Base-by-base conservation (phyloP, 1,139 yeast genomes). In the Suhomyces bokatorum region DNA sequence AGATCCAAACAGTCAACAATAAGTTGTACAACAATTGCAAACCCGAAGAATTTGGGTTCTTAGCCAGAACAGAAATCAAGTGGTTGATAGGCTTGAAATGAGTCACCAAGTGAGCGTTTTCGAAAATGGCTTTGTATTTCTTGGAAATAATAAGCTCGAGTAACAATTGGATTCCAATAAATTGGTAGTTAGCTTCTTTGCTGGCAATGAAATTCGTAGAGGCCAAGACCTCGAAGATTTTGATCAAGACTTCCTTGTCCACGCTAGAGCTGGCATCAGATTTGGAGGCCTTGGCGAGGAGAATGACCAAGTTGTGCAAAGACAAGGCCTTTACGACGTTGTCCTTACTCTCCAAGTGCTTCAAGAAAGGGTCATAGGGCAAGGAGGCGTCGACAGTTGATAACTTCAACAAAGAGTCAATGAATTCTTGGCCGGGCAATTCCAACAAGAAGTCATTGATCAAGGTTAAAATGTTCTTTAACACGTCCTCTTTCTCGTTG, bases 11-110 rank as follows among this genome's bases (percentile, higher is more conserved):
- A 24, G 85, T 77, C 59, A 93, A 75, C 53, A 93, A 75, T 2
- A 85, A 76, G 60, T 87, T 80, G 68, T 93, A 93, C 60, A 87
- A 90, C 54, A 89, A 77, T 70, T 95, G 99, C 50, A 93, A 79
- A 46, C 84, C 85, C 30, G 83, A 74, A 39, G 78, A 73, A 48
- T 82, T 74, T 39, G 80, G 69, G 40, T 60, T 65, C 39, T 60
- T 66, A 22, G 75, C 67, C 61, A 66, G 66, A 24, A 54, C 52
- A 16, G 62, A 53, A 41, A 70, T 61, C 49, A 69, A 56, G 47
- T 65, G 59, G 52, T 69, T 61, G 57, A 90, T 65, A 2, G 81
- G 69, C 39, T 86, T 85, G 54, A 86, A 74, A 50, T 78, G 77
- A 17, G 65, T 44, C 38, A 75, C 72, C 43, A 72, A 63, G 52